These are phyloP conservation scores for Wickerhamiella azymoides DNA, from an alignment of 805 yeast species.

Conservation along the genomic window DNA sequence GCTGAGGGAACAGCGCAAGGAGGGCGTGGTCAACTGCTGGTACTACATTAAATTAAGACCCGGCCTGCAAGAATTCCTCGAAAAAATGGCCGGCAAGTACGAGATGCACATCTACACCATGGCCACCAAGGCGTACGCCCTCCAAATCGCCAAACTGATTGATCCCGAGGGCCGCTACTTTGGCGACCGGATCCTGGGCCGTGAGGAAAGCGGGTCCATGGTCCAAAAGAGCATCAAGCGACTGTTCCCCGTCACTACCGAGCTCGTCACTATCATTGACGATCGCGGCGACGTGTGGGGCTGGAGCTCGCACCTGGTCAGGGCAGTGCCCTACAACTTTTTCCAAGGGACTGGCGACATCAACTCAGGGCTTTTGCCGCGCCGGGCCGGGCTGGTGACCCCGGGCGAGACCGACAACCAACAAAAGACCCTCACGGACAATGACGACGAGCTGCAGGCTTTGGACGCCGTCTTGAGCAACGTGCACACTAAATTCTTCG, in stretches of 20 bases:
- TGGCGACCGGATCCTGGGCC: conserved; percentile 78
- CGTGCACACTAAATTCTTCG: conserved; percentile 57
- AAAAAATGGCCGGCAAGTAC: conserved; percentile 45
- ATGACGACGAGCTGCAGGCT: conserved; percentile 67
- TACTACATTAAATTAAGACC: conserved; percentile 90
- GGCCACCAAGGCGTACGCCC: conserved; percentile 94
- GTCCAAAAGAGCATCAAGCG: conserved; percentile 80
- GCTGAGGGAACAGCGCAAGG: conserved; percentile 61
- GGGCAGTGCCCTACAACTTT: conserved; percentile 90
- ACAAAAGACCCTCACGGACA: conserved; percentile 36
- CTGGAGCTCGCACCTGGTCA: conserved; percentile 83
- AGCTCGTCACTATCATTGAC: conserved; percentile 92
- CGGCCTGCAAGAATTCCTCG: conserved; percentile 62
- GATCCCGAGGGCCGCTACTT: conserved; percentile 81
- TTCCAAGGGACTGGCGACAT: conserved; percentile 97
- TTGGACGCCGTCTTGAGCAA: conserved; percentile 47
- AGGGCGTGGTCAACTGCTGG: conserved; percentile 45
- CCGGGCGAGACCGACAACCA: conserved; percentile 14
- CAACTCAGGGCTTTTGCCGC: conserved; percentile 81
- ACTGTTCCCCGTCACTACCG: conserved; percentile 87
- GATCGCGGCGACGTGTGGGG: conserved; percentile 99
- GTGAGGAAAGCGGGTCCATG: conserved; percentile 90
- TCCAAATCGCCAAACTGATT: conserved; percentile 74
- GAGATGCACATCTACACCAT: conserved; percentile 94
- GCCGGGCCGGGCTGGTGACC: conserved; percentile 33